phyloP scores from a whole-genome alignment of 2,329 filamentous ascomycete genomes.

The Cordyceps cateniannulata region DNA sequence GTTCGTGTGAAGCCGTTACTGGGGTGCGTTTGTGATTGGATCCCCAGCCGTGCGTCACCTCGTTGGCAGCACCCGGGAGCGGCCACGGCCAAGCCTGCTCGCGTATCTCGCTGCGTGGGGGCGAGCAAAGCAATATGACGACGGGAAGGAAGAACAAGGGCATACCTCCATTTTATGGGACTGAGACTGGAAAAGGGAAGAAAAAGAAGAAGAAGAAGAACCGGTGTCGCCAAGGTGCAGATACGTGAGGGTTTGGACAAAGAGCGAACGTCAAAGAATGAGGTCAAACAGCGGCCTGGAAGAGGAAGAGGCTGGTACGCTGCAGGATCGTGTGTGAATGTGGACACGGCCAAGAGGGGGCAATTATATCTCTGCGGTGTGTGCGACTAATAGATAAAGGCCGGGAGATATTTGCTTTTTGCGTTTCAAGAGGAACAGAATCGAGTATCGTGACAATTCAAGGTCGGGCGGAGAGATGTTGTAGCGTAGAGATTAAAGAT shows the following conservation, averaged over 20 bases:
- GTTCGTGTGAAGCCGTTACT: background rate
- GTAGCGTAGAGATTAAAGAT: conserved; percentile 11
- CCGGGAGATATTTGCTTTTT: background rate
- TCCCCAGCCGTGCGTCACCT: conserved; percentile 9
- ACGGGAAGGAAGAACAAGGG: background rate
- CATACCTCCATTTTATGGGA: conserved; percentile 14
- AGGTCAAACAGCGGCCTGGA: conserved; percentile 14
- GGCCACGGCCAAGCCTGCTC: background rate
- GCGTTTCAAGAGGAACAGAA: conserved; percentile 7
- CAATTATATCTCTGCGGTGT: background rate
- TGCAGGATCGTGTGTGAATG: background rate
- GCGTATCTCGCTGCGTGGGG: conserved; percentile 1
- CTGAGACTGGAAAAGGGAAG: background rate
- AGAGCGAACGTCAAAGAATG: conserved; percentile 11
- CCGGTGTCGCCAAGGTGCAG: background rate
- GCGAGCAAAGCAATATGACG: background rate
- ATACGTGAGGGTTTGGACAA: background rate
- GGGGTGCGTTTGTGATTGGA: conserved; percentile 10
- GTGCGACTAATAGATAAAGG: background rate
- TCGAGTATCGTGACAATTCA: background rate
- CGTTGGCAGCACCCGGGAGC: background rate
- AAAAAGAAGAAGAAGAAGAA: background rate
- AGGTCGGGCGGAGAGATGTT: conserved; percentile 4
- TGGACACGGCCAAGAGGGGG: background rate
- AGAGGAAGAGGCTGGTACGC: background rate